Evolutionary conservation across 352 stramenopile genomes (phyloP).

Genomic region (Pythium vanterpoolii): DNA sequence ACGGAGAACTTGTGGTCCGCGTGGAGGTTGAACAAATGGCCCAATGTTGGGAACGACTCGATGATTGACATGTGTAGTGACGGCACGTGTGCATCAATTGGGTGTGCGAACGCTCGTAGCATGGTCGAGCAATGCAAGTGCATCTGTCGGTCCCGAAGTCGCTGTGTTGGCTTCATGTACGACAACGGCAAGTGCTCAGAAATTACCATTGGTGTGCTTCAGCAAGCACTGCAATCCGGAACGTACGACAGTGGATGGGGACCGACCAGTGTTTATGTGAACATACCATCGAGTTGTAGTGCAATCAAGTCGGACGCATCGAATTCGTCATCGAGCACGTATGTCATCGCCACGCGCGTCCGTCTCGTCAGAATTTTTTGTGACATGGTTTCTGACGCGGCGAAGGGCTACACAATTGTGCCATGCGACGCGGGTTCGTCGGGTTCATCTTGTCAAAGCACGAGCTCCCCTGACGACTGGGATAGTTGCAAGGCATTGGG

Average conservation of each 20-base stretch:
- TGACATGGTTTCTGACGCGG: slow-evolving; percentile 47
- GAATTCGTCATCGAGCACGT: slow-evolving; percentile 31
- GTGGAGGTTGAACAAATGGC: slow-evolving; percentile 36
- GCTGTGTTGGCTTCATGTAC: slow-evolving; percentile 42
- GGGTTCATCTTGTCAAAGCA: slow-evolving; percentile 31
- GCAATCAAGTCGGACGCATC: slow-evolving; percentile 41
- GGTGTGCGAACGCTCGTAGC: slow-evolving; percentile 31
- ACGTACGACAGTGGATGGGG: slow-evolving; percentile 30
- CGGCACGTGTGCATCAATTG: slow-evolving; percentile 24
- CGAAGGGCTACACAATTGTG: slow-evolving; percentile 52
- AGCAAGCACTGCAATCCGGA: slow-evolving; percentile 31
- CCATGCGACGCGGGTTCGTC: slow-evolving; percentile 39
- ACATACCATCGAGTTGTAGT: slow-evolving; percentile 49
- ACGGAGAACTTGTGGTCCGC: slow-evolving; percentile 42
- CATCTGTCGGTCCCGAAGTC: slow-evolving; percentile 29
- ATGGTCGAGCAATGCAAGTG: slow-evolving; percentile 44
- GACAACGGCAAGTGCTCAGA: slow-evolving; percentile 38
- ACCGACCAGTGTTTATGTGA: slow-evolving; percentile 37
- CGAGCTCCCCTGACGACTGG: slow-evolving; percentile 31
- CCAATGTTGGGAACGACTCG: slow-evolving; percentile 27
- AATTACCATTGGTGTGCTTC: slow-evolving; percentile 34
- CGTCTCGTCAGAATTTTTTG: slow-evolving; percentile 45
- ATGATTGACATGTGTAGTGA: slow-evolving; percentile 31
- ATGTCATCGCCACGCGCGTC: slow-evolving; percentile 41
- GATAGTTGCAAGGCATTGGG: slow-evolving; percentile 55